These are phyloP conservation scores for Pleurotus giganteus DNA, from an alignment of 768 basidiomycete genomes.

Conservation along the genomic window DNA sequence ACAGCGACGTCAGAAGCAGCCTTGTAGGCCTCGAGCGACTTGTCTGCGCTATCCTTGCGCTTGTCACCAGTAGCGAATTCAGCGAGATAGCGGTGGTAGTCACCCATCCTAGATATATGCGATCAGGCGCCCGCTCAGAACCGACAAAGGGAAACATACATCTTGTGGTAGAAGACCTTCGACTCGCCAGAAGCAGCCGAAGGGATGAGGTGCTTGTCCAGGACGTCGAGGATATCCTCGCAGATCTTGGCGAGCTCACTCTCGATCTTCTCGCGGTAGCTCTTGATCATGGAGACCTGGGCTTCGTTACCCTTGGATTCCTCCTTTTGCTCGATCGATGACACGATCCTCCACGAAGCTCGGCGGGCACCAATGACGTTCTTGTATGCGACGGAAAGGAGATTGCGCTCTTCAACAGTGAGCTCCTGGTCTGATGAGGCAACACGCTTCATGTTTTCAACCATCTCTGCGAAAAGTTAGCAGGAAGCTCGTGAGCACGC, in stretches of 20 bases:
- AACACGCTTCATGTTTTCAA: conserved; percentile 99
- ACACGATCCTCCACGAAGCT: conserved; percentile 81
- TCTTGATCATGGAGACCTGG: conserved; percentile 66
- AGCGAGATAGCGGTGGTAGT: conserved; percentile 91
- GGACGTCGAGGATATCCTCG: conserved; percentile 71
- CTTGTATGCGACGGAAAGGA: conserved; percentile 89
- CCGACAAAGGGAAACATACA: conserved; percentile 42
- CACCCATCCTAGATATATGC: conserved; percentile 62
- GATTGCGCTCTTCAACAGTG: conserved; percentile 96
- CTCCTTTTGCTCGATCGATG: conserved; percentile 71
- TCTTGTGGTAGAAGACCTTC: conserved; percentile 88
- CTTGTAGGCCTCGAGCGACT: conserved; percentile 97
- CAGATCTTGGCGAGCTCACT: conserved; percentile 73
- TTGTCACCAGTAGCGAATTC: conserved; percentile 98
- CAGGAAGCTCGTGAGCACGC: conserved; percentile 10
- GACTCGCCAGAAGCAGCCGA: conserved; percentile 73
- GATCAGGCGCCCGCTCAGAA: not conserved
- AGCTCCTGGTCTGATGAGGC: conserved; percentile 97
- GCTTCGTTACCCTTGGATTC: conserved; percentile 42
- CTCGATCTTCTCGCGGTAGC: conserved; percentile 75
- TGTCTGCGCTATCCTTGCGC: conserved; percentile 96
- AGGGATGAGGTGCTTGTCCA: conserved; percentile 49
- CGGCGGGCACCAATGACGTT: conserved; percentile 83
- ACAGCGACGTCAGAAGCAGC: conserved; percentile 96
- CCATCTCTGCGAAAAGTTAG: conserved; percentile 69